Percentiles rank a stretch among this genome's conserved stretches.
These are phyloP conservation scores for Codiaeum variegatum DNA, from an alignment of 441 rosid genomes.

Conservation along the genomic window DNA sequence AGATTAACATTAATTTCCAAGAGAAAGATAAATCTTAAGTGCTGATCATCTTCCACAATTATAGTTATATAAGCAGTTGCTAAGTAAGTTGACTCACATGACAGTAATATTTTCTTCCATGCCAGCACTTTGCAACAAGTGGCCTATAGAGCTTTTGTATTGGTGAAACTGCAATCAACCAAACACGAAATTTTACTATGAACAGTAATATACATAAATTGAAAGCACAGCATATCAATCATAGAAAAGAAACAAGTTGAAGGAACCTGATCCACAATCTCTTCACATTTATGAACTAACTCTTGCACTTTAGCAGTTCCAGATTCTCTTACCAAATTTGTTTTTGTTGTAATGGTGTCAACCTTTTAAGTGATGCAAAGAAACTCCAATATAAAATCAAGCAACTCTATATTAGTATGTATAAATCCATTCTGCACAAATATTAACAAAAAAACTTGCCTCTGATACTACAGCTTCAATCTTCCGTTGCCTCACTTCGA, in stretches of 20 bases:
- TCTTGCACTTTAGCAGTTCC: constrained; percentile 53
- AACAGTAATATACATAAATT: background rate
- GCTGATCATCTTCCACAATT: too few species aligned
- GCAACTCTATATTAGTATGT: background rate
- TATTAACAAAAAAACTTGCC: constrained; percentile 32
- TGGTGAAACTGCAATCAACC: constrained; percentile 17
- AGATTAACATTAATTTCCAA: too few species aligned
- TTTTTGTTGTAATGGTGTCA: constrained; percentile 54
- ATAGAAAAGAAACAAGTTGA: background rate
- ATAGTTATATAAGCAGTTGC: too few species aligned
- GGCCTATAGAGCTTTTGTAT: constrained; percentile 17
- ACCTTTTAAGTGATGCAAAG: constrained; percentile 42
- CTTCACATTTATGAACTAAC: constrained; percentile 49
- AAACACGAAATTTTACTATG: background rate
- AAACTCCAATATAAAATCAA: constrained; percentile 10
- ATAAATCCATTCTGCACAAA: background rate
- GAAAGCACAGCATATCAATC: background rate
- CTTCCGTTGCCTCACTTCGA: constrained; percentile 63
- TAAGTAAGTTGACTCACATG: background rate
- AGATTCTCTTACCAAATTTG: constrained; percentile 49
- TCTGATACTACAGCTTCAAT: constrained; percentile 62
- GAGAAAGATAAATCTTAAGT: background rate
- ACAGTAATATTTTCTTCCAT: background rate
- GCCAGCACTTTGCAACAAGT: constrained; percentile 3
- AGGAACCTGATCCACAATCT: constrained; percentile 61